phyloP scores from a whole-genome alignment of 352 stramenopile genomes.

The Phytophthora sansomeana region DNA sequence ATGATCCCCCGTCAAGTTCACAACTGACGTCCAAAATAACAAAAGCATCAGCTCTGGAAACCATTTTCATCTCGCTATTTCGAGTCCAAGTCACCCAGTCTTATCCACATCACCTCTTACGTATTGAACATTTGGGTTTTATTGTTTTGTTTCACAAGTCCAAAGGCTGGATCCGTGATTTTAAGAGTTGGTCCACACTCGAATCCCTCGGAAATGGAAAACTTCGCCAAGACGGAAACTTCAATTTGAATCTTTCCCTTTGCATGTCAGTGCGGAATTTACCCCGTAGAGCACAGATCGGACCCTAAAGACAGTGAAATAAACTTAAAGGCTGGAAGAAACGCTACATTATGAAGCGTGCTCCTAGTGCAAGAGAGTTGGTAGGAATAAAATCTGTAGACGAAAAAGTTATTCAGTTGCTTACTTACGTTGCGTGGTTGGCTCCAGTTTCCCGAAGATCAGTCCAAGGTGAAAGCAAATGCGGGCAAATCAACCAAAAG shows the following conservation, averaged over 20 bases:
- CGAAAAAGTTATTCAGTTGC: neutral
- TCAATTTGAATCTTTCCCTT: constrained; percentile 18
- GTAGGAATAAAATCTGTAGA: constrained; percentile 4
- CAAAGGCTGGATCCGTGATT: no score
- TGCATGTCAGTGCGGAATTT: constrained; percentile 3
- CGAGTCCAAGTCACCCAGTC: constrained; percentile 1
- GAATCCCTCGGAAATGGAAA: neutral
- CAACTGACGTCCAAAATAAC: constrained; percentile 1
- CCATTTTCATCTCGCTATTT: constrained; percentile 23
- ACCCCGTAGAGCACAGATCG: neutral
- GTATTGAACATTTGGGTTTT: no score
- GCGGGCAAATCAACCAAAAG: neutral
- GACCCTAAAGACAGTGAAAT: neutral
- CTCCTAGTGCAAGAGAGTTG: neutral
- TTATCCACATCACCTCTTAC: neutral
- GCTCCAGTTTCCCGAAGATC: neutral
- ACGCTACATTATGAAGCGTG: neutral
- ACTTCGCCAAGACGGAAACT: constrained; percentile 1
- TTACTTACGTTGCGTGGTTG: neutral
- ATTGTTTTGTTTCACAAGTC: no score
- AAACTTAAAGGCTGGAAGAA: neutral
- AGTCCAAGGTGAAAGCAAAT: constrained; percentile 1
- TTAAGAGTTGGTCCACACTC: no score
- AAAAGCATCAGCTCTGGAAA: neutral
- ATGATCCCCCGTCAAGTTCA: constrained; percentile 2